Percentiles rank a stretch among this genome's conserved stretches.
phyloP scores from a whole-genome alignment of 768 basidiomycete genomes.

The Mrakia hoshinonis region DNA sequence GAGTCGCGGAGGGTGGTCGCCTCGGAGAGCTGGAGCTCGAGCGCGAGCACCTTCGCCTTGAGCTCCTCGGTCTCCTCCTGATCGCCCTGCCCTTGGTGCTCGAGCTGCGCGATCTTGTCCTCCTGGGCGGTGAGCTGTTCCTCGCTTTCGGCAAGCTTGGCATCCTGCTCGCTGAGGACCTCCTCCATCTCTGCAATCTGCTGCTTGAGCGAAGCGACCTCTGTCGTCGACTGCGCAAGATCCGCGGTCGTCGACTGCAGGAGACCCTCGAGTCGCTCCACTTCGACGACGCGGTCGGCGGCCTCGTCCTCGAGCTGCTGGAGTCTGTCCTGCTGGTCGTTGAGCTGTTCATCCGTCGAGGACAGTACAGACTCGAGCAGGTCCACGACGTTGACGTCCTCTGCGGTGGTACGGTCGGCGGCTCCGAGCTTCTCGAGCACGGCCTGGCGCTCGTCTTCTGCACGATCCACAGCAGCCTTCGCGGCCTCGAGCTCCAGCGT shows the following conservation, averaged over 20 bases:
- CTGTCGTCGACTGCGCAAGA: constrained; percentile 12
- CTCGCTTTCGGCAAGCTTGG: not conserved
- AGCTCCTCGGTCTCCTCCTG: not conserved
- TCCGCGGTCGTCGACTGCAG: constrained; percentile 1
- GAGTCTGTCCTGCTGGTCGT: constrained; percentile 58
- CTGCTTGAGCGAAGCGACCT: not conserved
- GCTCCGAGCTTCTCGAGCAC: constrained; percentile 26
- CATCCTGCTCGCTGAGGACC: not conserved
- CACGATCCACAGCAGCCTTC: constrained; percentile 49
- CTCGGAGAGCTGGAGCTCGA: not conserved
- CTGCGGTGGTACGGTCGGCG: not conserved
- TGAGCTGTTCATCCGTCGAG: constrained; percentile 49
- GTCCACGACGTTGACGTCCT: constrained; percentile 8
- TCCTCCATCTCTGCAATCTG: not conserved
- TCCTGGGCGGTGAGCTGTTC: not conserved
- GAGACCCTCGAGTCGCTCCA: constrained; percentile 15
- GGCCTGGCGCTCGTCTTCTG: constrained; percentile 46
- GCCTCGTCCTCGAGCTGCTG: constrained; percentile 49
- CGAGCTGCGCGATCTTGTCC: not conserved
- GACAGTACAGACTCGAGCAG: constrained; percentile 28
- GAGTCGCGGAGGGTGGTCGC: constrained; percentile 6
- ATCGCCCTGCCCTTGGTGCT: not conserved
- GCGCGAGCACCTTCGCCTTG: not conserved
- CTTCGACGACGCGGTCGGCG: constrained; percentile 49
- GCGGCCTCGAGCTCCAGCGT: constrained; percentile 54